Evolutionary conservation across 768 basidiomycete genomes (phyloP).

Genomic region (Suillus spraguei): DNA sequence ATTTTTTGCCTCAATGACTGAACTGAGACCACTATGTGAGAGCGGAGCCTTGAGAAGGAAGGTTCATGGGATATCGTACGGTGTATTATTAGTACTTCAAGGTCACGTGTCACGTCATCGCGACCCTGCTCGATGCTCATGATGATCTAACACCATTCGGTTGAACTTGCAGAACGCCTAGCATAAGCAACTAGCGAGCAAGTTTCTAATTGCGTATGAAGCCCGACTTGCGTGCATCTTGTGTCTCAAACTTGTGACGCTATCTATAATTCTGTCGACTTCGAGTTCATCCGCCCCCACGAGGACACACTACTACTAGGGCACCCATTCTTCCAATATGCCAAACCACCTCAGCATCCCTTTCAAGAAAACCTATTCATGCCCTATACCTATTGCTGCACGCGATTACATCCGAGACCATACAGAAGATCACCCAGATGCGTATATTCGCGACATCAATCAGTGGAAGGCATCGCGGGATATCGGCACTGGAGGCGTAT

Average conservation of each 20-base stretch:
- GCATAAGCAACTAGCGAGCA: background rate
- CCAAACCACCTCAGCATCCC: slow-evolving; percentile 77
- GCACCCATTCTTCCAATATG: slow-evolving; percentile 36
- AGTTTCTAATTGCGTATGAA: background rate
- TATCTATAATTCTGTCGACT: background rate
- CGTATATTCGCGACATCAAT: slow-evolving; percentile 77
- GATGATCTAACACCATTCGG: too few species aligned
- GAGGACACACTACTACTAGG: background rate
- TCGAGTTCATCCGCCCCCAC: background rate
- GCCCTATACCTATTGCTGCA: slow-evolving; percentile 56
- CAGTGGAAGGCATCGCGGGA: slow-evolving; percentile 70
- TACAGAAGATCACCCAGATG: slow-evolving; percentile 78
- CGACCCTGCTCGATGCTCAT: background rate
- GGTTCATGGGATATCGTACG: too few species aligned
- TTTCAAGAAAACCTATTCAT: slow-evolving; percentile 66
- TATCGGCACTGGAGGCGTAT: slow-evolving; percentile 46
- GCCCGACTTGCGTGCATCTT: background rate
- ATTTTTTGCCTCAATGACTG: background rate
- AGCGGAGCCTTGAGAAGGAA: background rate
- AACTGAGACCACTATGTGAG: background rate
- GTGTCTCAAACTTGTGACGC: background rate
- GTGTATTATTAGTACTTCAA: too few species aligned
- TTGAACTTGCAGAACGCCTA: background rate
- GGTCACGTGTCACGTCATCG: background rate
- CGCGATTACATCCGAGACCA: slow-evolving; percentile 70